Percentiles rank a stretch among this genome's conserved stretches.
Conservation (phyloP, 257 asterid species). For the Ligustrum vulgare region DNA sequence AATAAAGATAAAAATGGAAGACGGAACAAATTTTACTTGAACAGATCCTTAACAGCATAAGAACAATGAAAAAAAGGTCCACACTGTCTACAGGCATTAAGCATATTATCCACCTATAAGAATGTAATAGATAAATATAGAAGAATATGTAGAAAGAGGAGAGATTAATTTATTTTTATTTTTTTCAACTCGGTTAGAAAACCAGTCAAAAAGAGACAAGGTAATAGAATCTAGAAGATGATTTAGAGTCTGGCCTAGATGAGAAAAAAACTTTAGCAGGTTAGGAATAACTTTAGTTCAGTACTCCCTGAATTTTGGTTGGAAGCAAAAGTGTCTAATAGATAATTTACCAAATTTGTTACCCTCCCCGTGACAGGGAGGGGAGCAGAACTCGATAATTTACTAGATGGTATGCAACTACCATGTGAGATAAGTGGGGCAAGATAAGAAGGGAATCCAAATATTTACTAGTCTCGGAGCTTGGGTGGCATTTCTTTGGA, state of each 20-base stretch:
- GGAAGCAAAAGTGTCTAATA: background rate
- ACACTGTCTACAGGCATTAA: background rate
- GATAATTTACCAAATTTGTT: background rate
- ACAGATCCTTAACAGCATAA: background rate
- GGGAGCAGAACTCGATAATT: too few relatives aligned
- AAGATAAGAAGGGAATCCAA: background rate
- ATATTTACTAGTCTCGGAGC: background rate
- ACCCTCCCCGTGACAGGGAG: too few relatives aligned
- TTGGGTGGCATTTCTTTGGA: background rate
- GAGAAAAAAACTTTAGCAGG: background rate
- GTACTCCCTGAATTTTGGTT: background rate
- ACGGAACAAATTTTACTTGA: background rate
- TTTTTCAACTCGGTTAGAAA: background rate
- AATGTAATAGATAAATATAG: background rate
- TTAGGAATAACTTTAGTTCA: background rate
- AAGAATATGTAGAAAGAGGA: background rate
- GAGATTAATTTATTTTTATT: too few relatives aligned
- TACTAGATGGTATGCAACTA: background rate
- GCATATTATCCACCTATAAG: background rate
- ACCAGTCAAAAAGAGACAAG: background rate
- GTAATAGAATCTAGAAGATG: background rate
- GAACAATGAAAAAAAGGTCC: background rate
- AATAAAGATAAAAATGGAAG: too few relatives aligned
- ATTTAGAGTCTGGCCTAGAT: background rate
- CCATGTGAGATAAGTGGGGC: background rate